Evolutionary conservation across 139 green algal species (phyloP), one percentile per base, ranked within the genome.

Genomic region (Zygnema cylindricum): DNA sequence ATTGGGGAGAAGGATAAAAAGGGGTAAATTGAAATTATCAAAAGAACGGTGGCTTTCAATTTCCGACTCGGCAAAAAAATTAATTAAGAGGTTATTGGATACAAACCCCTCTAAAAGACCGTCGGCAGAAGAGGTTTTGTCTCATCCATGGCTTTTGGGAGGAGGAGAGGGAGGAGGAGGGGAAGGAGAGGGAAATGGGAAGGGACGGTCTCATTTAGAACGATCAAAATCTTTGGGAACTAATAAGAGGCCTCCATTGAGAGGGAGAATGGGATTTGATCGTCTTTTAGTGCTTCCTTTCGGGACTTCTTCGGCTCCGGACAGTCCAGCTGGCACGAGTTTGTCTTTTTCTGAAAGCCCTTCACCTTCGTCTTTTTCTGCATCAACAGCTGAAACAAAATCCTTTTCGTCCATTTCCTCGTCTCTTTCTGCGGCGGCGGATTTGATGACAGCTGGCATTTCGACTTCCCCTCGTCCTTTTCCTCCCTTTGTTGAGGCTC

Each of bases 1-100:
- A 91, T 94, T 95, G 87, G 76, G 96, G 82, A 77, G 84, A 55
- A 77, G 91, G 42, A 86, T 87, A 25, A 7, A 11, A 39, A 89
- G 92, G 88, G 11, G 39, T 57, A 90, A 92, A 39, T 57, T 54
- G 3, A 54, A 85, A 11, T 82, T 92, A 30, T 32, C n/a, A 23
- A 43, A 36, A 0, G 36, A 40, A 55, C 88, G 69, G 25, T 92
- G 88, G 88, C 88, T 85, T 21, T 57, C 81, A 0, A 55, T 92
- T 16, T 92, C 86, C 43, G 38, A 41, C 0, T 77, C 77, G 2
- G 88, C 77, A 21, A 91, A 91, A 36, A 55, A 88, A 33, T 69
- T 92, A 49, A 69, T 92, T 2, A 30, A 35, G 35, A 76, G 86
- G 16, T 86, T 92, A 69, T 75, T 92, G 22, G 42, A 35, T 25